Evolutionary conservation across 495 filamentous ascomycete species (phyloP), one percentile per base, ranked within the genome.

Genomic region (Hypomontagnella monticulosa): DNA sequence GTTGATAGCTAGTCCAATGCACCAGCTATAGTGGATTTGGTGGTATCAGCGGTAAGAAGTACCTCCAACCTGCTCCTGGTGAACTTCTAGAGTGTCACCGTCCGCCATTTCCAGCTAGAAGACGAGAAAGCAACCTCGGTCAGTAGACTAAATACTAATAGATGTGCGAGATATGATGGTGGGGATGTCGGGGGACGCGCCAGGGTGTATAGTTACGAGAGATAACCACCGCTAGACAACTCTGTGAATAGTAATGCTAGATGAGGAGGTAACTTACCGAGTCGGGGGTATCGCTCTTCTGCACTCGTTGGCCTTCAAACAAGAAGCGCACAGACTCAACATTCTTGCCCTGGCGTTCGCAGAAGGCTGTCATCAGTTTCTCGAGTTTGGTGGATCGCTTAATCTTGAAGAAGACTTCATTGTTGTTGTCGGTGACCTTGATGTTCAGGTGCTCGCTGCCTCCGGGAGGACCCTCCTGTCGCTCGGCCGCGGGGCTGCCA

Each of bases 321-420:
- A 99, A 81, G 77, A 99, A 99, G 16, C 96, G 89, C 33, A 97
- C 95, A 2, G 88, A 91, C n/a, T 82, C 83, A 3, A 85, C 76
- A 10, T 87, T 83, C 84, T 97, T 98, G 67, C 96, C 96, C 67
- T 97, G 93, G 1, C 96, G 87, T 62, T 98, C 96, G 75, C 96
- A 99, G 78, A 98, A 99, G 14, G 96, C 96, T 61, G 94, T 92
- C 96, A 99, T 99, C 37, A 99, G 80, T 83, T 99, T 99, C 80
- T 96, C 94, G 27, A 99, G 87, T 71, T 90, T 89, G 0, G 96
- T 99, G 4, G 90, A 93, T 4, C 94, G 90, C 87, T 99, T 99
- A 79, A 99, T 99, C 84, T 99, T 99, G 84, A 99, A 99, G 79
- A 99, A 99, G 66, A 99, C 96, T 70, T 99, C 96, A 71, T 99